Evolutionary conservation across 163 green algal genomes (phyloP), one percentile per base, ranked within the genome.

Genomic region (Picocystis sp.): DNA sequence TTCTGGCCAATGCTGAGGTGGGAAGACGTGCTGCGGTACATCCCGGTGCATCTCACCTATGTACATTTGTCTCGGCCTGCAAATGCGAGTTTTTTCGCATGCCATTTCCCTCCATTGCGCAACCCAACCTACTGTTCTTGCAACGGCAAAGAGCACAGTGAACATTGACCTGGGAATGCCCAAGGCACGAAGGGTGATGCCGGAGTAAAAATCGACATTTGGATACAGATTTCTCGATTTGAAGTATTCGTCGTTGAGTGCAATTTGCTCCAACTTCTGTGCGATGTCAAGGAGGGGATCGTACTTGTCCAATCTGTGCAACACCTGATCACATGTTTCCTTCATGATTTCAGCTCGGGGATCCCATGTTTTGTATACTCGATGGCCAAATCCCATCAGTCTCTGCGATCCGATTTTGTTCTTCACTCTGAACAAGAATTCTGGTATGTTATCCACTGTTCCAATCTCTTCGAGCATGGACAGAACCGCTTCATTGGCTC

Each of bases 131-230:
- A 29, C 19, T 10, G 22, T 53, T 19, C 58, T 43, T 21, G 22
- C 10, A 13, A 65, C 50, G 14, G 45, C 75, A 55, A 87, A 87
- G 2, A 87, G 60, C 12, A 83, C 76, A n/a, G 78, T 87, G 69
- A 75, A 85, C 74, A 84, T 84, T 33, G 55, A 60, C 11, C 70
- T 45, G 0, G 77, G 77, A 44, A 86, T 76, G 58, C 75, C 77
- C 50, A 86, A 61, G n/a, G 75, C 80, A 45, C 74, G 57, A 73
- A 95, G 97, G 42, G 96, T 87, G 47, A 98, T 80, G 49, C 81
- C 81, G 3, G 72, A 88, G 76, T 91, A 97, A 66, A 98, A 98
- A 73, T 98, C 90, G 3, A 98, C 90, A 60, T 98, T 97, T 58
- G 90, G 90, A 74, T 98, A 98, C 15, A 98, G 81, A 66, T 95